A percentile compares a stretch with the other conserved stretches of the same genome.
Conservation (phyloP, 2,329 filamentous ascomycete species). For the Talaromyces islandicus region DNA sequence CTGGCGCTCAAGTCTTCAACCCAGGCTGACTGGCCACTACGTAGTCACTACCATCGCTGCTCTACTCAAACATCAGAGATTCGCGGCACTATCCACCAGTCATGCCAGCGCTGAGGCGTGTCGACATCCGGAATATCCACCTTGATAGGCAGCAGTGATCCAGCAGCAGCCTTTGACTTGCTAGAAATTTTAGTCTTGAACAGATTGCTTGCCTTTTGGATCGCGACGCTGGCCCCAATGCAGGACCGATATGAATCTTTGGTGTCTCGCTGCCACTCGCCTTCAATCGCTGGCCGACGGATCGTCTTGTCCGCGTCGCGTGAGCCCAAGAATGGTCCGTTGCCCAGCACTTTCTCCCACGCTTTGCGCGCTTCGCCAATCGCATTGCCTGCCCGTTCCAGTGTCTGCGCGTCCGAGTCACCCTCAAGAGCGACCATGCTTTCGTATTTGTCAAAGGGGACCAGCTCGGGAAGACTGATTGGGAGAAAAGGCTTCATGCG, state of each 20-base stretch:
- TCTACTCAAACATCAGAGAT: constrained; percentile 17
- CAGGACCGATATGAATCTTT: constrained; percentile 62
- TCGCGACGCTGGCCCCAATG: constrained; percentile 62
- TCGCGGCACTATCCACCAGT: constrained; percentile 41
- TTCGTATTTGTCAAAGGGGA: constrained; percentile 58
- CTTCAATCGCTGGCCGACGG: constrained; percentile 46
- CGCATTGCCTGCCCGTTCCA: constrained; percentile 35
- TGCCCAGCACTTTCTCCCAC: constrained; percentile 37
- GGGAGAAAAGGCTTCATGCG: constrained; percentile 78
- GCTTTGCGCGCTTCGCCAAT: constrained; percentile 36
- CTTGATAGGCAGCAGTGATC: constrained; percentile 20
- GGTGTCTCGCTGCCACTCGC: constrained; percentile 55
- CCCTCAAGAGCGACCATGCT: constrained; percentile 36
- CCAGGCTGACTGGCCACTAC: neutral
- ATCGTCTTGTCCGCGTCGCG: constrained; percentile 3
- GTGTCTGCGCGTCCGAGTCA: constrained; percentile 35
- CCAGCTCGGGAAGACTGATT: constrained; percentile 62
- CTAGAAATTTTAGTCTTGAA: constrained; percentile 20
- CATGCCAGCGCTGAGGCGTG: constrained; percentile 37
- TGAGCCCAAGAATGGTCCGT: constrained; percentile 27
- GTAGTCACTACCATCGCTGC: neutral
- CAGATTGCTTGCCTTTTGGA: constrained; percentile 55
- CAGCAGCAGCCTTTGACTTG: neutral
- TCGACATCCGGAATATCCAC: constrained; percentile 34
- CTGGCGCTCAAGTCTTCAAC: neutral